Base-by-base conservation (phyloP, 2,329 filamentous ascomycete genomes). In the Xylariaceae sp. region DNA sequence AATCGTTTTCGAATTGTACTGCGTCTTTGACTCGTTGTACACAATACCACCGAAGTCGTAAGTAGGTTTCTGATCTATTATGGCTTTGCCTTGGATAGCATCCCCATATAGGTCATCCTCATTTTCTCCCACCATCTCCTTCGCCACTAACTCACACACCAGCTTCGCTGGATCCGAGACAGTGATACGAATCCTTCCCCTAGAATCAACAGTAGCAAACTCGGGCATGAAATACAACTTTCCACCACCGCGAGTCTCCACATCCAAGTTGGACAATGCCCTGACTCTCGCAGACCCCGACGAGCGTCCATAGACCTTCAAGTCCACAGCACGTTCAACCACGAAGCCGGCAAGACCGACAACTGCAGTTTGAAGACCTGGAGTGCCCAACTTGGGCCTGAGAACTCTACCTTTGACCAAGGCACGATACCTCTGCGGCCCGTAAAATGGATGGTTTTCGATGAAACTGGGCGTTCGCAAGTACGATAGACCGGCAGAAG, bases 401-500 rank as follows among this genome's bases (percentile, higher is more conserved):
- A 85, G 59, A 19, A 85, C 70, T 58, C 82, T 75, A 12, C 76
- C 74, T 62, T 76, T 64, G n/a, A 78, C 71, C 4, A 80, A 76
- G 4, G 75, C 63, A 57, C 76, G 76, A 30, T 73, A 60, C 51
- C 67, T 72, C 65, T 84, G 82, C 7, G 83, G 82, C 1, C 82
- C 82, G 62, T 84, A 84, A 27, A 83, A 62, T 1, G 82, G 78
- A 65, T 85, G 81, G 67, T 85, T 85, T 55, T 81, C 76, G 62
- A 80, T 69, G 67, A 74, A 80, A 40, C 76, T 73, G 39, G 69
- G 69, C 1, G 80, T 82, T 50, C 82, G 78, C 54, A 85, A 71
- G 68, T 85, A 85, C 51, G 81, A 83, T 50, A 85, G 72, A 55
- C 82, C 82, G 34, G 79, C 83, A 11, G 82, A 85, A 3, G 83